A percentile compares a stretch with the other conserved stretches of the same genome.
These are phyloP conservation scores for Globisporangium emineosum DNA, from an alignment of 352 stramenopile species.

Conservation along the genomic window DNA sequence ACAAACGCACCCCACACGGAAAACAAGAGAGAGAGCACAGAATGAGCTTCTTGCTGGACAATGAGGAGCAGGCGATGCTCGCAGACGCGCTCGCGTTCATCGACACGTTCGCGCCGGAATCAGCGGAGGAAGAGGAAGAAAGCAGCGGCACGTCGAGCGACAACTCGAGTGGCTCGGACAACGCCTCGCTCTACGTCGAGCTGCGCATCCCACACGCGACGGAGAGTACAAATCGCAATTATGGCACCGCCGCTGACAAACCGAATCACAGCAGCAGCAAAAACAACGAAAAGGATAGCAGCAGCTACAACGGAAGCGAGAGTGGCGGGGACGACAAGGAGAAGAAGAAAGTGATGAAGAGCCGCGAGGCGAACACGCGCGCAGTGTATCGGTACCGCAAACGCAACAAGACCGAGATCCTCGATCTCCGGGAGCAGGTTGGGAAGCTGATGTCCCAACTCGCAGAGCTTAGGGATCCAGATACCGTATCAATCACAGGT, in stretches of 20 bases:
- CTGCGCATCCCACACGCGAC: neutral
- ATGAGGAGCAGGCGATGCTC: constrained; percentile 8
- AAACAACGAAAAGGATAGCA: neutral
- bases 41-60: constrained; percentile 14
- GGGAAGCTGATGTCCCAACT: constrained; percentile 5
- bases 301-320: neutral
- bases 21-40: neutral
- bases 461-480: constrained; percentile 2
- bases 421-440: constrained; percentile 6
- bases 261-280: neutral
- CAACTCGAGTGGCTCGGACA: neutral
- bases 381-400: constrained; percentile 14
- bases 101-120: constrained; percentile 9
- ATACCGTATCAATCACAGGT: neutral
- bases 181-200: constrained; percentile 5
- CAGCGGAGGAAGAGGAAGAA: neutral
- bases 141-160: neutral
- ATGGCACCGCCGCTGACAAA: neutral
- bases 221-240: neutral
- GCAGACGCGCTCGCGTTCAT: constrained; percentile 16
- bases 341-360: neutral
- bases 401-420: constrained; percentile 11
- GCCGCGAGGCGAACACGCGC: constrained; percentile 11
- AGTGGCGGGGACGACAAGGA: neutral
- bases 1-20: neutral